Percentiles rank a stretch among this genome's conserved stretches.
Evolutionary conservation across 2,329 filamentous ascomycete genomes (phyloP).

Genomic region (Alternaria alternata): DNA sequence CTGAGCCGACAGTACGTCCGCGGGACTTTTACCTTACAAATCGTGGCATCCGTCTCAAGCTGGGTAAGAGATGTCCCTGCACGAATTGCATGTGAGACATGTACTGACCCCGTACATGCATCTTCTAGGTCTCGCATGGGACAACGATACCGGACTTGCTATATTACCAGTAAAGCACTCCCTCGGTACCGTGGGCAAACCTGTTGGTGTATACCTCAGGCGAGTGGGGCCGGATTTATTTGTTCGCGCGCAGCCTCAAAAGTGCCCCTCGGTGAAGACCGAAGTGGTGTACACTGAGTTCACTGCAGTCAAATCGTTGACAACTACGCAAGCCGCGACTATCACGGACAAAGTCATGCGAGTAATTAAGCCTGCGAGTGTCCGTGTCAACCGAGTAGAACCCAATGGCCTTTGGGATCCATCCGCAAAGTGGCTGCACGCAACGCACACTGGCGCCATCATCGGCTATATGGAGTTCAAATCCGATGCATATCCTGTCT

Average conservation of each 20-base stretch:
- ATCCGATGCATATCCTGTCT: background rate
- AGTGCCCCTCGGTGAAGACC: background rate
- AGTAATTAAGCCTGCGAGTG: background rate
- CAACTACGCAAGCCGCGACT: background rate
- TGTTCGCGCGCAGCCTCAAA: slow-evolving; percentile 9
- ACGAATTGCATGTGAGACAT: too few relatives aligned
- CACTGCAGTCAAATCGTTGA: slow-evolving; percentile 5
- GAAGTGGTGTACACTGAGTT: slow-evolving; percentile 9
- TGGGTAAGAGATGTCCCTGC: background rate
- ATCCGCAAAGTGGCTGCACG: background rate
- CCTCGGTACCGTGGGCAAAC: background rate
- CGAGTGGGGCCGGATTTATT: slow-evolving; percentile 8
- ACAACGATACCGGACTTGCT: slow-evolving; percentile 10
- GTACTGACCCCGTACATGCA: too few relatives aligned
- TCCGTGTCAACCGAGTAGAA: slow-evolving; percentile 4
- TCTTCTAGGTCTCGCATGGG: slow-evolving; percentile 6
- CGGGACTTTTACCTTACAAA: slow-evolving; percentile 14
- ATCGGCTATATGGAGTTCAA: slow-evolving; percentile 12
- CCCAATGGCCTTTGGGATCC: slow-evolving; percentile 11
- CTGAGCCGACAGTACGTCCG: slow-evolving; percentile 7
- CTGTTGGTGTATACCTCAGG: slow-evolving; percentile 13
- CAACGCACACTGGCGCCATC: slow-evolving; percentile 7
- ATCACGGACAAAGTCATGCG: slow-evolving; percentile 4
- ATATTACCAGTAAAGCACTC: slow-evolving; percentile 16
- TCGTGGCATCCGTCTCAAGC: slow-evolving; percentile 11